Evolutionary conservation across 2,329 filamentous ascomycete species (phyloP).

Genomic region (Stenocarpella maydis): DNA sequence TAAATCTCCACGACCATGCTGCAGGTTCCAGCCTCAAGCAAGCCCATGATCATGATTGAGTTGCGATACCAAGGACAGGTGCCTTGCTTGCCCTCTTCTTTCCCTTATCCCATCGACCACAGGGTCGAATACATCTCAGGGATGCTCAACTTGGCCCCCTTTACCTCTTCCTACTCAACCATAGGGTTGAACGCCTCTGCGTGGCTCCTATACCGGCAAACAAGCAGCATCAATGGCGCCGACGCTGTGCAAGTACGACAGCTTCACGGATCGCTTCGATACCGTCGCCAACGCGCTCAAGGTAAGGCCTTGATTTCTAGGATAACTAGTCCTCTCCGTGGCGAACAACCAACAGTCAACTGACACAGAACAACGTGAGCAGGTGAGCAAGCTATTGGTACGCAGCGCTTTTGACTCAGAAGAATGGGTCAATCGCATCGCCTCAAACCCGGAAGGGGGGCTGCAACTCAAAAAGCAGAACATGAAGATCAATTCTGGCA

Average conservation of each 20-base stretch:
- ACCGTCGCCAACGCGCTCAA: not conserved
- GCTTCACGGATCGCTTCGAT: not conserved
- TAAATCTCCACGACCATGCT: too few relatives aligned
- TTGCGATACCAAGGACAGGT: too few relatives aligned
- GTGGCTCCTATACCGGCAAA: too few relatives aligned
- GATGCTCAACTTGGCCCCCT: not conserved
- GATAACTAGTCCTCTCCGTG: too few relatives aligned
- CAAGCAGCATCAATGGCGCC: too few relatives aligned
- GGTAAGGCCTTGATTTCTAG: too few relatives aligned
- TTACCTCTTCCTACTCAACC: not conserved
- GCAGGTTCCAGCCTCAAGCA: too few relatives aligned
- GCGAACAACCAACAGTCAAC: too few relatives aligned
- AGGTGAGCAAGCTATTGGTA: not conserved
- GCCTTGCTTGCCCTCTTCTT: not conserved
- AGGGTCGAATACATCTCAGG: not conserved
- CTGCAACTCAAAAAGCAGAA: not conserved
- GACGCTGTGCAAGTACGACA: not conserved
- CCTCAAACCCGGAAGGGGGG: not conserved
- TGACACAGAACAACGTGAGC: not conserved
- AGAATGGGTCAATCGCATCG: not conserved
- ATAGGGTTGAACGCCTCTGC: not conserved
- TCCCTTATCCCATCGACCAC: not conserved
- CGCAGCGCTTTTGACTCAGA: not conserved
- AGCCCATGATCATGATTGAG: too few relatives aligned
- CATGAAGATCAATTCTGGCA: not conserved